Conservation (phyloP, 495 filamentous ascomycete species). For the Podospora appendiculata region DNA sequence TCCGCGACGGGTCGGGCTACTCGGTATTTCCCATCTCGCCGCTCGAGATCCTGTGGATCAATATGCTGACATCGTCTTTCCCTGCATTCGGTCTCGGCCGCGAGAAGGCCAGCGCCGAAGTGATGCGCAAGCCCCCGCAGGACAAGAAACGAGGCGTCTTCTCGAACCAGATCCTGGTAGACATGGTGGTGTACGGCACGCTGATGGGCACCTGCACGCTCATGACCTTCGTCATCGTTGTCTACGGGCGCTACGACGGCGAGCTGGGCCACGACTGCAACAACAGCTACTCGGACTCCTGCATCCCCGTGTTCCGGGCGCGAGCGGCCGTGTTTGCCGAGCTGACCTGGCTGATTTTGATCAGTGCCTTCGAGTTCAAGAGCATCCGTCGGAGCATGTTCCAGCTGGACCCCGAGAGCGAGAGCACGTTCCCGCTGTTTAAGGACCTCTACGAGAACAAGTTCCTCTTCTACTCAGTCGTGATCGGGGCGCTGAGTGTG, state of each 20-base stretch:
- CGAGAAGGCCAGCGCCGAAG: conserved; percentile 56
- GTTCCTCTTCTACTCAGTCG: conserved; percentile 68
- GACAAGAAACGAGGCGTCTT: conserved; percentile 61
- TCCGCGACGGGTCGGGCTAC: conserved; percentile 54
- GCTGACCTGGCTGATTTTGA: conserved; percentile 64
- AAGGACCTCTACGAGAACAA: conserved; percentile 60
- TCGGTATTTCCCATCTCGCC: conserved; percentile 73
- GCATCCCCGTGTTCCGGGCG: conserved; percentile 63
- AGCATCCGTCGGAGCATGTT: conserved; percentile 63
- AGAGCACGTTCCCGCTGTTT: conserved; percentile 46
- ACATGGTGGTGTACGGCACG: conserved; percentile 67
- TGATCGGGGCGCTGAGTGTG: conserved; percentile 56
- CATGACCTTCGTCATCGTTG: conserved; percentile 58
- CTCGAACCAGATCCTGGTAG: conserved; percentile 57
- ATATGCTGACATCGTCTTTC: conserved; percentile 68
- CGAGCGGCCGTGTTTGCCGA: conserved; percentile 70
- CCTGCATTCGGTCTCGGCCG: conserved; percentile 69
- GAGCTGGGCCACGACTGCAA: conserved; percentile 63
- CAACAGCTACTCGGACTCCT: conserved; percentile 42
- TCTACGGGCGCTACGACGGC: conserved; percentile 52
- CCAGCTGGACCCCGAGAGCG: conserved; percentile 51
- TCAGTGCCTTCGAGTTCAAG: conserved; percentile 72
- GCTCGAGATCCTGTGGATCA: conserved; percentile 72
- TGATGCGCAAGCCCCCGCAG: conserved; percentile 67
- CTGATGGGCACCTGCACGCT: conserved; percentile 63